phyloP scores from a whole-genome alignment of 768 basidiomycete genomes.

The Suillus bovinus region DNA sequence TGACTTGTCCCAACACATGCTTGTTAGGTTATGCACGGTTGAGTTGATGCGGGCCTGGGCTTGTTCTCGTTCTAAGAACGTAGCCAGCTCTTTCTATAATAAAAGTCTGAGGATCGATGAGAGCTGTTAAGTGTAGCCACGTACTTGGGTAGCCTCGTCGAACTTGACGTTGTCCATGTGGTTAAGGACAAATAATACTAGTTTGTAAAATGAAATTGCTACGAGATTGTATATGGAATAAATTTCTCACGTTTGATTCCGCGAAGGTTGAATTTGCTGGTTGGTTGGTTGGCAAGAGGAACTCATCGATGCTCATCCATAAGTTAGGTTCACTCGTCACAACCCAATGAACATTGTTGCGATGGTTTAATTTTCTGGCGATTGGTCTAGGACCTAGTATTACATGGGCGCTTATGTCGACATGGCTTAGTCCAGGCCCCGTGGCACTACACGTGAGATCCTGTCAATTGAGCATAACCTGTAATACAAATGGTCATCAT shows the following conservation, averaged over 20 bases:
- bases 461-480: conserved; percentile 21
- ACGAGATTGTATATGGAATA: conserved; percentile 7
- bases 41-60: conserved; percentile 70
- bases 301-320: no score
- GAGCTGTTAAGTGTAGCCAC: conserved; percentile 7
- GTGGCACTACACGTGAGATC: conserved; percentile 38
- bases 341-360: conserved; percentile 1
- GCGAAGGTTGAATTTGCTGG: conserved; percentile 15
- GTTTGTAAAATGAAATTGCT: background rate
- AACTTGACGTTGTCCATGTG: conserved; percentile 56
- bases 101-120: conserved; percentile 12
- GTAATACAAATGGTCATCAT: conserved; percentile 16
- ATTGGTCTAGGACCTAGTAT: background rate
- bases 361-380: background rate
- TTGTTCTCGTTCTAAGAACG: conserved; percentile 82
- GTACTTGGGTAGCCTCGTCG: conserved; percentile 77
- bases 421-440: conserved; percentile 1
- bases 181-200: background rate
- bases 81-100: conserved; percentile 75
- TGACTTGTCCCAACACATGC: conserved; percentile 92
- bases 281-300: conserved; percentile 1
- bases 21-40: conserved; percentile 75
- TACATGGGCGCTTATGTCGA: background rate
- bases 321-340: conserved; percentile 1
- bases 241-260: conserved; percentile 11